A percentile compares a stretch with the other conserved stretches of the same genome.
These are phyloP conservation scores for Argentina anserina DNA, from an alignment of 306 rosid species.

Conservation along the genomic window DNA sequence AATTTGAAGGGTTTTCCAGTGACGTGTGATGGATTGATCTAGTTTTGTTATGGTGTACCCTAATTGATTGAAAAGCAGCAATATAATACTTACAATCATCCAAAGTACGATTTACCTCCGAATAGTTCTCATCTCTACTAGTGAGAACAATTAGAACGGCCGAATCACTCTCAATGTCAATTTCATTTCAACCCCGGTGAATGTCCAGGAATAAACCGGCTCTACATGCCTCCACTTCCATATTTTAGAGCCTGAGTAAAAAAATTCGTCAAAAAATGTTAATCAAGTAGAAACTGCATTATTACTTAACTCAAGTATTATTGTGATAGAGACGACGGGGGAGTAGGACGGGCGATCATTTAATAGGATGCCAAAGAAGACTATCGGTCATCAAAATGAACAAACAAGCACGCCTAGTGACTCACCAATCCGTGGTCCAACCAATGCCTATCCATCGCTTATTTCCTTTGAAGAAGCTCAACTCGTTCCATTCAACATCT, in stretches of 20 bases:
- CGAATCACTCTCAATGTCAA: too few relatives aligned
- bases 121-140: too few relatives aligned
- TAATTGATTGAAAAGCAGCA: too few relatives aligned
- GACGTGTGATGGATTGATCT: too few relatives aligned
- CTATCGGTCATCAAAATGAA: background rate
- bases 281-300: too few relatives aligned
- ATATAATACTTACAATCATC: too few relatives aligned
- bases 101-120: too few relatives aligned
- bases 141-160: too few relatives aligned
- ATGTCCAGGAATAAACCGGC: background rate
- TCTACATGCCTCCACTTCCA: background rate
- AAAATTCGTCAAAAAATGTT: too few relatives aligned
- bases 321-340: background rate
- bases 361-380: background rate
- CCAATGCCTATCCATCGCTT: background rate
- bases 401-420: background rate
- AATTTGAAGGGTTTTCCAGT: too few relatives aligned
- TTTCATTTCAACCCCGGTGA: background rate
- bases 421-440: conserved; percentile 10
- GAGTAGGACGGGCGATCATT: background rate
- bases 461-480: background rate
- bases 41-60: too few relatives aligned
- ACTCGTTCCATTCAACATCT: background rate
- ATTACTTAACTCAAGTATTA: background rate
- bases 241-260: too few relatives aligned